Base-by-base conservation (phyloP, 2,329 filamentous ascomycete species). In the Ceratocystis harringtonii region DNA sequence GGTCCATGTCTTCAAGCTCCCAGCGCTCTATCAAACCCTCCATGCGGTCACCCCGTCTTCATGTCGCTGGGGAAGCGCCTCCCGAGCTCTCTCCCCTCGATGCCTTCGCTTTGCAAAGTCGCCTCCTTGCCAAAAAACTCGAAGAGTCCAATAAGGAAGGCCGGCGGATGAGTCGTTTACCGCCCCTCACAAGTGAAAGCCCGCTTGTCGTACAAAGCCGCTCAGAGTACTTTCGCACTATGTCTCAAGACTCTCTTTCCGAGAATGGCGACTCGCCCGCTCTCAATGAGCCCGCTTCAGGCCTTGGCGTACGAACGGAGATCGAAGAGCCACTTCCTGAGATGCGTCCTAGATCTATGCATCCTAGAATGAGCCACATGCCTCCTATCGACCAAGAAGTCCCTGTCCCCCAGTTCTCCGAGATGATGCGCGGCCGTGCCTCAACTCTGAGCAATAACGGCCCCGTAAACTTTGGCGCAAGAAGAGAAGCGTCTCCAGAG, bases 1-100 rank as follows among this genome's bases (percentile, higher is more conserved):
- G 84, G 72, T 80, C 82, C 65, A 76, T 79, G 67, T 85, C 84
- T 45, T 77, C 80, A 63, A 75, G 78, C 30, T 82, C 81, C 17
- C 74, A 75, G 65, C 69, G 72, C 25, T 77, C 77, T 62, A 70
- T 76, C 10, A 72, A 65, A 19, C 80, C 79, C 65, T 81, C 83
- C n/a, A 75, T 86, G 43, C 79, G 81, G 69, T 91, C 88, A n/a
- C 88, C 88, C 52, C 85, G 88, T 68, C 78, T 90, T 67, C 87
- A 91, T 74, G 80, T 89, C 66, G 87, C 88, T 66, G 89, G 89
- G 68, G 89, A 92, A 70, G 82, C 88, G 0, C 92, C 94, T 22
- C 94, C 94, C 4, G 89, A 94, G 63, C 81, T 97, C 66, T 97
- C 94, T 6, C 94, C 94, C 10, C 82, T 99, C 69, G 94, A 99